Evolutionary conservation across 257 asterid species (phyloP).

Genomic region (Fraxinus pennsylvanica): DNA sequence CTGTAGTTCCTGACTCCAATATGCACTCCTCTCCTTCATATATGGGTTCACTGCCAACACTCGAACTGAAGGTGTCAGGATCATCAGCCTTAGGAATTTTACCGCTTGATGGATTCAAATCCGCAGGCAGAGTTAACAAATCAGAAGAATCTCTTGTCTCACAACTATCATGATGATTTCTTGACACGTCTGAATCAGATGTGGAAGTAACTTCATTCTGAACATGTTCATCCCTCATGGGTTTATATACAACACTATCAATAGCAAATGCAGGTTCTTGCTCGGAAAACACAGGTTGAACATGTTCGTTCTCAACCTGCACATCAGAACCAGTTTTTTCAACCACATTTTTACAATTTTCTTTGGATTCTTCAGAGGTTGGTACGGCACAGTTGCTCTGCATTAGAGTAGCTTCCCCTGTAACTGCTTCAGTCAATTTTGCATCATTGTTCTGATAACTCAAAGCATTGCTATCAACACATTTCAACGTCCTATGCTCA

Average conservation of each 20-base stretch:
- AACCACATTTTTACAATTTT: constrained; percentile 21
- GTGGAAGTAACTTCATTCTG: constrained; percentile 33
- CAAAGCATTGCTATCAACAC: constrained; percentile 29
- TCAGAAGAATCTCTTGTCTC: constrained; percentile 38
- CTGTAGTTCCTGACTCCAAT: constrained; percentile 54
- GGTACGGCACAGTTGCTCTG: constrained; percentile 30
- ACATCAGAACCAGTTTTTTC: constrained; percentile 30
- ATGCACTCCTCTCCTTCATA: constrained; percentile 95
- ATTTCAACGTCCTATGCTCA: constrained; percentile 27
- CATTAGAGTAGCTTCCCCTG: constrained; percentile 36
- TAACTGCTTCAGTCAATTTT: constrained; percentile 37
- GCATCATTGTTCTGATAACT: constrained; percentile 26
- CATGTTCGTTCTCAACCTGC: constrained; percentile 30
- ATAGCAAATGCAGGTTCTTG: constrained; percentile 34
- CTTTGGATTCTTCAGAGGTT: constrained; percentile 35
- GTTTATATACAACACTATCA: constrained; percentile 30
- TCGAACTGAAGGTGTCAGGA: constrained; percentile 43
- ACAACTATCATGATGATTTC: constrained; percentile 35
- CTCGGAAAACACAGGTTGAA: constrained; percentile 30
- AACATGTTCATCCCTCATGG: constrained; percentile 32
- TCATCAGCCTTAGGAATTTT: constrained; percentile 36
- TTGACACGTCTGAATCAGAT: constrained; percentile 35
- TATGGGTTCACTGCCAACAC: constrained; percentile 62
- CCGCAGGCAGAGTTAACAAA: constrained; percentile 36
- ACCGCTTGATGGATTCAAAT: constrained; percentile 42